Conservation (phyloP, 2,329 filamentous ascomycete genomes). For the Fusarium pininemorale region DNA sequence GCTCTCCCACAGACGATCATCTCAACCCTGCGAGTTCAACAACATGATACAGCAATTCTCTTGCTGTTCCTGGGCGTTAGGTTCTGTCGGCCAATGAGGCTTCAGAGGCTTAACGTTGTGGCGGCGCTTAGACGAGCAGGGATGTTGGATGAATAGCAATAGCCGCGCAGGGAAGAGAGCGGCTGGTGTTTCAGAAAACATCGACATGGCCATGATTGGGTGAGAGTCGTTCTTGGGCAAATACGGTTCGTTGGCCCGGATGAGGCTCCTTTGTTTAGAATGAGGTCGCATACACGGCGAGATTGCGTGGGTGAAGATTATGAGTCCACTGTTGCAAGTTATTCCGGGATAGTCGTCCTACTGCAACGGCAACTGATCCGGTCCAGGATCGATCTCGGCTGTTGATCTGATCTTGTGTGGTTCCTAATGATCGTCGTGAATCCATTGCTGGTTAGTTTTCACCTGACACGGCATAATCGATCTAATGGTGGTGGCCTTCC, state of each 20-base stretch:
- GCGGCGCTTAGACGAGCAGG: conserved; percentile 34
- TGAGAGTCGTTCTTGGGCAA: conserved; percentile 4
- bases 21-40: conserved; percentile 1
- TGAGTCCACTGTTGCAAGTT: conserved; percentile 19
- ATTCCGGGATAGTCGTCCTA: conserved; percentile 18
- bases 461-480: conserved; percentile 30
- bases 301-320: conserved; percentile 35
- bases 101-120: conserved; percentile 7
- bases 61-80: conserved; percentile 2
- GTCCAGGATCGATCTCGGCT: conserved; percentile 9
- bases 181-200: conserved; percentile 24
- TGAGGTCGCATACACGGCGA: conserved; percentile 43
- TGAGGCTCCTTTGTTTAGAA: conserved; percentile 37
- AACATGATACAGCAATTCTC: conserved; percentile 17
- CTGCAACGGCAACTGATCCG: conserved; percentile 11
- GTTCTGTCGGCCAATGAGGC: conserved; percentile 16
- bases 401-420: background rate
- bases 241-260: conserved; percentile 20
- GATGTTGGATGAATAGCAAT: conserved; percentile 26
- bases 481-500: conserved; percentile 20
- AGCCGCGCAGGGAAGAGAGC: conserved; percentile 24
- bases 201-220: conserved; percentile 35
- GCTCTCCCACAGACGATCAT: background rate
- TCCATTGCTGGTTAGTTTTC: conserved; percentile 6
- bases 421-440: conserved; percentile 10